Conservation (phyloP, 1,139 yeast species). For the Candida gigantensis region DNA sequence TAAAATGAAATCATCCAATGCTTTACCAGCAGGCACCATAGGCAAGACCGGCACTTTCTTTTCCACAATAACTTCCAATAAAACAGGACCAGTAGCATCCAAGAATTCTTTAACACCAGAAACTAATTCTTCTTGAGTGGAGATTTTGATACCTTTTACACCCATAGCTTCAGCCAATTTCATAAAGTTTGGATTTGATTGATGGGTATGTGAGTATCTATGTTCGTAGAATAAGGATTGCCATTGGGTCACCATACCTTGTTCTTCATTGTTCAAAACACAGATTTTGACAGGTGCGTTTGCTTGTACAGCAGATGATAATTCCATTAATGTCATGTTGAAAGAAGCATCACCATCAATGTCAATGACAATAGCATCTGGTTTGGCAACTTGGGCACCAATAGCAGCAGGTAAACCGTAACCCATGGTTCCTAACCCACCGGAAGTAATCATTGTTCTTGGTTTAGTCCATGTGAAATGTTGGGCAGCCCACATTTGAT, state of each 20-base stretch:
- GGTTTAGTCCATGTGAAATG: conserved; percentile 92
- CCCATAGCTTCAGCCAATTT: conserved; percentile 95
- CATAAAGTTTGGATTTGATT: conserved; percentile 88
- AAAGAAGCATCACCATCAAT: conserved; percentile 98
- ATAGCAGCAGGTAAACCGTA: conserved; percentile 96
- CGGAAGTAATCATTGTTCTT: conserved; percentile 91
- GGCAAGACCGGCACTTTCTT: conserved; percentile 97
- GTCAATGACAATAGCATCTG: conserved; percentile 92
- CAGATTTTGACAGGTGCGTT: conserved; percentile 85
- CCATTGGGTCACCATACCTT: conserved; percentile 99
- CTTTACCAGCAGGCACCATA: conserved; percentile 97
- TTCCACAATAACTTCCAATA: conserved; percentile 88
- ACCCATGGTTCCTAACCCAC: conserved; percentile 99
- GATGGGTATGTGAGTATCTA: conserved; percentile 96
- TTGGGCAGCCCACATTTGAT: conserved; percentile 99
- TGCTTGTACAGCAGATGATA: conserved; percentile 93
- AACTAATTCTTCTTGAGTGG: conserved; percentile 61
- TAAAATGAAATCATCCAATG: conserved; percentile 84
- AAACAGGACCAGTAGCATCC: conserved; percentile 77
- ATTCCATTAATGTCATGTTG: conserved; percentile 93
- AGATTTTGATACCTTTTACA: conserved; percentile 74
- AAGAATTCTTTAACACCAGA: conserved; percentile 71
- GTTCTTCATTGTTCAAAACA: conserved; percentile 94
- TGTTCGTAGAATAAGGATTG: conserved; percentile 95
- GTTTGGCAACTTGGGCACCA: conserved; percentile 96